Conservation (phyloP, 2,329 filamentous ascomycete species). For the Coniella lustricola region DNA sequence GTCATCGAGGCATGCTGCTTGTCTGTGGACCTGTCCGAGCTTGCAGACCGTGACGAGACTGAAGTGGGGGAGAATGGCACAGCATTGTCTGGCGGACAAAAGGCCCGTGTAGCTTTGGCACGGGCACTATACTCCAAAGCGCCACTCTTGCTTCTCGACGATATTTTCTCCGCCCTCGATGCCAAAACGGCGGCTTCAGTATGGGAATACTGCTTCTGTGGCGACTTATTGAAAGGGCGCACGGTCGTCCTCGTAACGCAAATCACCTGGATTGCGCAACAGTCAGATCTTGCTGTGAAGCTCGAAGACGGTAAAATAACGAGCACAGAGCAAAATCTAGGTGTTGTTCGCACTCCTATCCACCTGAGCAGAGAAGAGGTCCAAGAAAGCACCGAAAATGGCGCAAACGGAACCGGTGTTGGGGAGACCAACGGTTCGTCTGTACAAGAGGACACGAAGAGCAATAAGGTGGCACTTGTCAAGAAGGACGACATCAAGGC, state of each 20-base stretch:
- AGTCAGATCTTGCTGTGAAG: conserved; percentile 39
- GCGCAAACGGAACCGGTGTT: conserved; percentile 20
- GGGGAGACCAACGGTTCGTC: conserved; percentile 16
- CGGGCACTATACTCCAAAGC: conserved; percentile 51
- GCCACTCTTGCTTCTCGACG: conserved; percentile 48
- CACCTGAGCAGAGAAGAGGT: conserved; percentile 31
- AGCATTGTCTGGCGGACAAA: conserved; percentile 50
- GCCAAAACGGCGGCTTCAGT: conserved; percentile 49
- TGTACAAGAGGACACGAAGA: conserved; percentile 21
- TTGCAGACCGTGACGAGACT: conserved; percentile 44
- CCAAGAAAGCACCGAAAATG: conserved; percentile 20
- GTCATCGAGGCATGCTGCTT: conserved; percentile 51
- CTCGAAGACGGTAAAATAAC: conserved; percentile 41
- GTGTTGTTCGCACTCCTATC: conserved; percentile 38
- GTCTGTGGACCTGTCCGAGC: conserved; percentile 41
- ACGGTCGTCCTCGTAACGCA: conserved; percentile 53
- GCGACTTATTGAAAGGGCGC: conserved; percentile 44
- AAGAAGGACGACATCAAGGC: conserved; percentile 38
- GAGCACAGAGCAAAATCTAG: conserved; percentile 36
- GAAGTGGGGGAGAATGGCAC: conserved; percentile 48
- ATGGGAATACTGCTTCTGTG: conserved; percentile 52
- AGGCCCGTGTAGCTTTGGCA: conserved; percentile 49
- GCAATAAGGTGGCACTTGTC: conserved; percentile 30
- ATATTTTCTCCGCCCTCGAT: conserved; percentile 53
- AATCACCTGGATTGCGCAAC: conserved; percentile 43